A percentile compares a stretch with the other conserved stretches of the same genome.
phyloP scores from a whole-genome alignment of 2,329 filamentous ascomycete genomes.

The Akanthomyces lecanii region DNA sequence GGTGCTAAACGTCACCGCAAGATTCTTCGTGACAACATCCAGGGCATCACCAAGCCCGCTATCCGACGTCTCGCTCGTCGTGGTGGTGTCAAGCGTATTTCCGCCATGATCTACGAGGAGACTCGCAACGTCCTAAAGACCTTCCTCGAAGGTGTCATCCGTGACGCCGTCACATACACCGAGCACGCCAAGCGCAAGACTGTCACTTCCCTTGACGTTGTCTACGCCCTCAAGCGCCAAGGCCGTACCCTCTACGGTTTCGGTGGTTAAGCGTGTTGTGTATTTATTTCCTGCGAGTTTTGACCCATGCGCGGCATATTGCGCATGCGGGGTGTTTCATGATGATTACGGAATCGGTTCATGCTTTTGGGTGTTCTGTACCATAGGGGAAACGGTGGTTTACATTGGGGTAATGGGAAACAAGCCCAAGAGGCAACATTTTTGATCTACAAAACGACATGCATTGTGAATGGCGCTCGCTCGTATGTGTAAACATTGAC shows the following conservation, averaged over 20 bases:
- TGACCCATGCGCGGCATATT: slow-evolving; percentile 21
- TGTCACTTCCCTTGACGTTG: slow-evolving; percentile 58
- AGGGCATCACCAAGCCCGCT: slow-evolving; percentile 97
- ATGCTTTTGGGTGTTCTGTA: slow-evolving; percentile 43
- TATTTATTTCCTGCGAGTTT: slow-evolving; percentile 27
- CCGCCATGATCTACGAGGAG: slow-evolving; percentile 77
- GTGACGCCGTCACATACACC: slow-evolving; percentile 65
- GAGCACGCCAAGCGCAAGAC: slow-evolving; percentile 71
- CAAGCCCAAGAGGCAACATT: slow-evolving; percentile 26
- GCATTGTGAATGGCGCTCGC: neutral
- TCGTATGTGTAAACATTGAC: too few relatives aligned
- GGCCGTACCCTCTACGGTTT: slow-evolving; percentile 72
- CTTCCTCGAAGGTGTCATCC: slow-evolving; percentile 65
- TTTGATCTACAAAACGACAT: slow-evolving; percentile 17
- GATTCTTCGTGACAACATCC: slow-evolving; percentile 99
- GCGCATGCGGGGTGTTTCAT: slow-evolving; percentile 34
- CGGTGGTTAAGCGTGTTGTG: slow-evolving; percentile 55
- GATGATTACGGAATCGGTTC: slow-evolving; percentile 40
- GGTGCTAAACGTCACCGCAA: slow-evolving; percentile 98
- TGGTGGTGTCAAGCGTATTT: slow-evolving; percentile 99
- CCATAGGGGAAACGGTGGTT: slow-evolving; percentile 38
- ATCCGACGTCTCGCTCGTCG: slow-evolving; percentile 97
- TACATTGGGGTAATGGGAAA: slow-evolving; percentile 34
- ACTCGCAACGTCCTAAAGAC: slow-evolving; percentile 66
- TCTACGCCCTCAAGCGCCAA: slow-evolving; percentile 58